Evolutionary conservation across 2,329 filamentous ascomycete species (phyloP).

Genomic region (Aspergillus aculeatinus): DNA sequence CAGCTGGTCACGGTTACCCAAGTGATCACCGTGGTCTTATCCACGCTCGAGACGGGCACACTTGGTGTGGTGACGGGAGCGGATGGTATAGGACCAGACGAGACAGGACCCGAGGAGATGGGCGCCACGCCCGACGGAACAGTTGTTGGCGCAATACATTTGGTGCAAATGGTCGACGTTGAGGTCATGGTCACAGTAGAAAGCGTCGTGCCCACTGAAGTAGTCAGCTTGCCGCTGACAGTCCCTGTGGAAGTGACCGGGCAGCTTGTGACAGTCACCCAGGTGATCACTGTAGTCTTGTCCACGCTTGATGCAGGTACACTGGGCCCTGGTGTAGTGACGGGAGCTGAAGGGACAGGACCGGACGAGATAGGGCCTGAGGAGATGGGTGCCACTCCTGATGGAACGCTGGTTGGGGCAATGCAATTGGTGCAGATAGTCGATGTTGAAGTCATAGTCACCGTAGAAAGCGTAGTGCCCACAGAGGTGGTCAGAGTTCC

Average conservation of each 20-base stretch:
- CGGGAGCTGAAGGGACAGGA: background rate
- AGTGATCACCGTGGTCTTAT: conserved; percentile 27
- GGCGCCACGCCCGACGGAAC: background rate
- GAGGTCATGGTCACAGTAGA: conserved; percentile 12
- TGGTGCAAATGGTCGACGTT: conserved; percentile 6
- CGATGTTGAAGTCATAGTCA: conserved; percentile 29
- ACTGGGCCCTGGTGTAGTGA: conserved; percentile 3
- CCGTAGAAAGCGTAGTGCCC: conserved; percentile 58
- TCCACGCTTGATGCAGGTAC: background rate
- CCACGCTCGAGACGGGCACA: conserved; percentile 52
- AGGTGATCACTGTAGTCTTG: conserved; percentile 17
- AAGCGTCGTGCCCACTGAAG: conserved; percentile 10
- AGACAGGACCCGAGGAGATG: background rate
- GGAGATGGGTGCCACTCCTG: conserved; percentile 16
- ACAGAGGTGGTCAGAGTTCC: conserved; percentile 53
- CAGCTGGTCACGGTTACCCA: conserved; percentile 32
- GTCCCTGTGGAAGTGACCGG: conserved; percentile 13
- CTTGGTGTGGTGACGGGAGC: conserved; percentile 31
- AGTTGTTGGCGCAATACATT: conserved; percentile 1
- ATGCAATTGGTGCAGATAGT: conserved; percentile 27
- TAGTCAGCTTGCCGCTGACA: conserved; percentile 2
- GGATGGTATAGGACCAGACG: background rate
- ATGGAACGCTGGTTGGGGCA: background rate
- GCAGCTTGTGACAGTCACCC: conserved; percentile 14
- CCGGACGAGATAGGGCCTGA: background rate